Conservation (phyloP, 2,329 filamentous ascomycete species). For the Trichoderma sp. region DNA sequence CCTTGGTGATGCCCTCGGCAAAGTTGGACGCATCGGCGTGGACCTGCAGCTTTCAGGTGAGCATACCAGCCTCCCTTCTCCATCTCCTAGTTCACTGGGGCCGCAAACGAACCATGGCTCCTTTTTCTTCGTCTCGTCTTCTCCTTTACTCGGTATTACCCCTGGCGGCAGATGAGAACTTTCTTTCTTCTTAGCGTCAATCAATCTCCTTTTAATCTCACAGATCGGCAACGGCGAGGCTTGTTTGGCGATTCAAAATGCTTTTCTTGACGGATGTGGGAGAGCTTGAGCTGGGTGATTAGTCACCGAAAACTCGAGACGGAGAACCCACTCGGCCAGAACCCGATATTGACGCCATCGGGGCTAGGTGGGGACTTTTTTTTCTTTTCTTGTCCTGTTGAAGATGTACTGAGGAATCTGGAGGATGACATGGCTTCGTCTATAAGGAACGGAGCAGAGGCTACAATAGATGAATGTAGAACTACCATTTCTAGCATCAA, state of each 20-base stretch:
- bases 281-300: conserved; percentile 8
- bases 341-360: conserved; percentile 19
- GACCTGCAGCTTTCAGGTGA: conserved; percentile 45
- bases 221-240: conserved; percentile 5
- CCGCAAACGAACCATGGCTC: conserved; percentile 17
- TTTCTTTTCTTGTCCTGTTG: background rate
- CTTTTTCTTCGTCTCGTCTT: background rate
- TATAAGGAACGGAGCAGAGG: background rate
- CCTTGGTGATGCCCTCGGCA: conserved; percentile 61
- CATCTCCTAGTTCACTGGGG: background rate
- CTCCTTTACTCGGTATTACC: background rate
- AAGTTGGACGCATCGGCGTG: conserved; percentile 80
- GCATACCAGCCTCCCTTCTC: conserved; percentile 2
- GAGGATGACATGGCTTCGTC: background rate
- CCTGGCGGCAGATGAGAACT: conserved; percentile 12
- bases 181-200: conserved; percentile 12
- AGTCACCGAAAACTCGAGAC: conserved; percentile 19
- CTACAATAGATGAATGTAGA: background rate
- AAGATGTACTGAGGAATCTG: background rate
- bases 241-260: background rate
- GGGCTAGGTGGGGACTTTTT: background rate
- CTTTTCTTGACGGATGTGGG: conserved; percentile 4
- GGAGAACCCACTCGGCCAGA: conserved; percentile 7
- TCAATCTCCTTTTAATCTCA: conserved; percentile 17
- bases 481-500: background rate